A percentile compares a stretch with the other conserved stretches of the same genome.
Evolutionary conservation across 2,329 filamentous ascomycete genomes (phyloP).

Genomic region (Ascocoryne sarcoides): DNA sequence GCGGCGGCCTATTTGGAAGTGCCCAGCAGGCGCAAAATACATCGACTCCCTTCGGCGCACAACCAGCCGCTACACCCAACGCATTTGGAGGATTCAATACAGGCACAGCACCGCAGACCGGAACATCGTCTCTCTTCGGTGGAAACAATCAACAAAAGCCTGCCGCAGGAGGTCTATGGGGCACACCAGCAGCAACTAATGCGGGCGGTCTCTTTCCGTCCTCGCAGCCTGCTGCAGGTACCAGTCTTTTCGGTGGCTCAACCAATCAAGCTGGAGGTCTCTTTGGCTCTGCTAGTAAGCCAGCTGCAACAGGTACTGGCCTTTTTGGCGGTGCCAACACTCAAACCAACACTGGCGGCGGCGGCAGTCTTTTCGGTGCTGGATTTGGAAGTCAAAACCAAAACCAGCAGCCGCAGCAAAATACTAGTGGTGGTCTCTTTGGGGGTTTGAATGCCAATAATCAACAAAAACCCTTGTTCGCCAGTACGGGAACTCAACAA

Average conservation of each 20-base stretch:
- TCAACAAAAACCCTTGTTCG: conserved; percentile 49
- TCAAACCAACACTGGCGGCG: conserved; percentile 33
- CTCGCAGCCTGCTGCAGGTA: conserved; percentile 24
- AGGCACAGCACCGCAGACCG: conserved; percentile 30
- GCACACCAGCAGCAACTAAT: conserved; percentile 27
- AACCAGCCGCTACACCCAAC: conserved; percentile 31
- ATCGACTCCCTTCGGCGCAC: conserved; percentile 32
- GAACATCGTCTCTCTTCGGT: conserved; percentile 30
- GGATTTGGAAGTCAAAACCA: conserved; percentile 30
- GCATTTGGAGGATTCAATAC: conserved; percentile 35
- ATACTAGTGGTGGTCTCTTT: conserved; percentile 40
- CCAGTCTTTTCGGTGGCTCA: conserved; percentile 25
- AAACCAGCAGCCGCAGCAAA: conserved; percentile 31
- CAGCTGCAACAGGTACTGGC: conserved; percentile 30
- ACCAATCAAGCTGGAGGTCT: conserved; percentile 25
- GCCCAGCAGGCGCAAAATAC: conserved; percentile 24
- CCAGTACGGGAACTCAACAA: conserved; percentile 31
- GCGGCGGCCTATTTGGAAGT: conserved; percentile 32
- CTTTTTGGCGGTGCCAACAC: conserved; percentile 33
- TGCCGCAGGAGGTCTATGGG: conserved; percentile 35
- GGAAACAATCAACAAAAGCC: conserved; percentile 30
- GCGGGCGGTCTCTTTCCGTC: conserved; percentile 31
- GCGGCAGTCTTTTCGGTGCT: conserved; percentile 23
- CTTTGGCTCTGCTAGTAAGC: conserved; percentile 19
- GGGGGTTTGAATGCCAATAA: conserved; percentile 40